Conservation (phyloP, 2,329 filamentous ascomycete genomes). For the Exophiala bonariae region DNA sequence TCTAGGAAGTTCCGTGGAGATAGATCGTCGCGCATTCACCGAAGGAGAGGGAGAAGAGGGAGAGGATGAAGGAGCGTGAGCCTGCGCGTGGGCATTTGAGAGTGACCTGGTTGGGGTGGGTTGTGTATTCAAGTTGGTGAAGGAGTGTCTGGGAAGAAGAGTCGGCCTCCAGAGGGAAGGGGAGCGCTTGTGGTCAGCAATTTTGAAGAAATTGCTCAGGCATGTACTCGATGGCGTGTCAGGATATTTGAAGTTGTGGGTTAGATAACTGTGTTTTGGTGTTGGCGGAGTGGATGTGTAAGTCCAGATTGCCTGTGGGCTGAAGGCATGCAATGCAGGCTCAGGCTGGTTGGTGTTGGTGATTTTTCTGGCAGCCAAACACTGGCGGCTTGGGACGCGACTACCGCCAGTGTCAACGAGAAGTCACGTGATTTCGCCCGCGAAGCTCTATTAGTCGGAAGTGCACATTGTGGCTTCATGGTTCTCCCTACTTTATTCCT, state of each 20-base stretch:
- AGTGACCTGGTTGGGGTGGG: conserved; percentile 34
- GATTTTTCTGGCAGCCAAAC: no score
- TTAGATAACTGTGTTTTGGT: background rate
- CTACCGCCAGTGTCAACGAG: no score
- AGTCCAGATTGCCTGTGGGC: background rate
- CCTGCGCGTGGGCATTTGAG: conserved; percentile 43
- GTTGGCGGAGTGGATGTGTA: background rate
- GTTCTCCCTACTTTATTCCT: no score
- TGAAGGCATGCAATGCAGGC: no score
- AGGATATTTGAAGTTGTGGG: background rate
- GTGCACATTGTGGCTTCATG: no score
- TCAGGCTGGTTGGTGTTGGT: no score
- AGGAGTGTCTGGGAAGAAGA: conserved; percentile 45
- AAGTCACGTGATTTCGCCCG: no score
- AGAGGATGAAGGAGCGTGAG: conserved; percentile 35
- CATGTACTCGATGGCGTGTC: background rate
- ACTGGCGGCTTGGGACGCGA: no score
- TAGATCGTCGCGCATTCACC: conserved; percentile 34
- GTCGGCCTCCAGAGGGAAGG: conserved; percentile 44
- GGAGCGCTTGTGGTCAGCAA: conserved; percentile 45
- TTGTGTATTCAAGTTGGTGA: conserved; percentile 34
- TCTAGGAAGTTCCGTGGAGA: conserved; percentile 39
- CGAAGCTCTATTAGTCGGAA: no score
- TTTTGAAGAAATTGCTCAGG: conserved; percentile 32
- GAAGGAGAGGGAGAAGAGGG: conserved; percentile 25